These are phyloP conservation scores for Ceraceosorus bombacis DNA, from an alignment of 1,284 basidiomycete genomes.

Conservation along the genomic window DNA sequence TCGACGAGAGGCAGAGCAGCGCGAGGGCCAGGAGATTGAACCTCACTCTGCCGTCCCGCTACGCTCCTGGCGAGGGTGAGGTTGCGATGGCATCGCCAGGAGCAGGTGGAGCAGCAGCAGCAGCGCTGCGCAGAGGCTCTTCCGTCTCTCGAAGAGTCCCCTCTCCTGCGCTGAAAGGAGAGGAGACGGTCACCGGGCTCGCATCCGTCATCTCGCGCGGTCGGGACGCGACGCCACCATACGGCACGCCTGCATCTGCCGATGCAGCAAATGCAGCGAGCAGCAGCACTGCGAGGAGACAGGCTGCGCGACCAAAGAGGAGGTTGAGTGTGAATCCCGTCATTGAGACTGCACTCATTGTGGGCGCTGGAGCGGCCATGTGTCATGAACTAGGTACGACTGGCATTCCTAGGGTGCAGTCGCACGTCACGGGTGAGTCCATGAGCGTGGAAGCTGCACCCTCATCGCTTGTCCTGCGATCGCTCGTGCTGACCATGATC, in stretches of 20 bases:
- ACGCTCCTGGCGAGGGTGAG: not conserved
- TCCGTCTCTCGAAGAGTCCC: no score
- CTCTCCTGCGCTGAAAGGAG: no score
- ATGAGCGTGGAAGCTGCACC: not conserved
- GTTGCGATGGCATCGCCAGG: not conserved
- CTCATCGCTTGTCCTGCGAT: no score
- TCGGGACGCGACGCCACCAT: not conserved
- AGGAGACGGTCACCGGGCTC: no score
- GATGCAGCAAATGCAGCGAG: conserved; percentile 1
- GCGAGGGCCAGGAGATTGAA: not conserved
- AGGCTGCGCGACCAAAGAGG: not conserved
- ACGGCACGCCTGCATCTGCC: not conserved
- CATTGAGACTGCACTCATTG: conserved; percentile 21
- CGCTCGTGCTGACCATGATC: not conserved
- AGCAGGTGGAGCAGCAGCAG: no score
- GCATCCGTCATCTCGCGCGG: no score
- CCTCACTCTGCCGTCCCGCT: not conserved
- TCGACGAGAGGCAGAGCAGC: conserved; percentile 4
- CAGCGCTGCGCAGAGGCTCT: no score
- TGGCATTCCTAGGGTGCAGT: conserved; percentile 5
- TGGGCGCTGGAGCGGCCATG: conserved; percentile 17
- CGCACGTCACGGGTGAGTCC: conserved; percentile 3
- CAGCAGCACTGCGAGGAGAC: not conserved
- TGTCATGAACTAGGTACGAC: conserved; percentile 21
- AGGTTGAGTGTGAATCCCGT: conserved; percentile 18